Base-by-base conservation (phyloP, 345 rosid genomes). In the Melastoma malabathricum region DNA sequence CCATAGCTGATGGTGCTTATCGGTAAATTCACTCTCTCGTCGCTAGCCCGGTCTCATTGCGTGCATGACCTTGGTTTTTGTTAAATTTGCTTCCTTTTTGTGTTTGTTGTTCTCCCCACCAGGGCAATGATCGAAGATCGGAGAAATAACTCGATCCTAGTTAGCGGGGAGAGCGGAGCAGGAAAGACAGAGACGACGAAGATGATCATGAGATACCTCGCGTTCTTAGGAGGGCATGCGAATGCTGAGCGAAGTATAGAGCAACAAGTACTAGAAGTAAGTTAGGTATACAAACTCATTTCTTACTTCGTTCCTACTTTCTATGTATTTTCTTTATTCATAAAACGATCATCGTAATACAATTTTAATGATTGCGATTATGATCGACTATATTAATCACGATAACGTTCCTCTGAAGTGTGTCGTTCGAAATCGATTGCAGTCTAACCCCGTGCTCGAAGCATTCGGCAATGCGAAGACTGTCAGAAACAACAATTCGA, bases 391-490 rank as follows among this genome's bases (percentile, higher is more conserved):
- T 6, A 18, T 18, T 48, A 48, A n/a, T 20, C 7, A 27, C 19
- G 15, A 8, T 18, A 13, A 22, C n/a, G 43, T 43, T 51, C 13
- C 29, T 8, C 43, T 17, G 6, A 62, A 63, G 10, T 29, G 31
- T 31, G n/a, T 34, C 18, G 18, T 31, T 51, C 17, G 9, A 61
- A n/a, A n/a, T 47, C 52, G 60, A 53, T 55, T 79, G 82, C 81
- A 84, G 97, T 88, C 97, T 50, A 88, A 88, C 75, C 94, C 94
- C 56, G 92, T 84, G 66, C 86, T 88, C 10, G 97, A 88, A 69
- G 97, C 97, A 47, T 88, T 88, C 70, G 97, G 97, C 55, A 88
- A 88, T 59, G 97, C 95, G 22, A 89, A 89, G 76, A 89, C 97
- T 19, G 93, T 77, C 49, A 82, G 75, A 63, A 89, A 89, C 70